Evolutionary conservation across 805 yeast species (phyloP).

Genomic region (Maudiozyma barnettii): DNA sequence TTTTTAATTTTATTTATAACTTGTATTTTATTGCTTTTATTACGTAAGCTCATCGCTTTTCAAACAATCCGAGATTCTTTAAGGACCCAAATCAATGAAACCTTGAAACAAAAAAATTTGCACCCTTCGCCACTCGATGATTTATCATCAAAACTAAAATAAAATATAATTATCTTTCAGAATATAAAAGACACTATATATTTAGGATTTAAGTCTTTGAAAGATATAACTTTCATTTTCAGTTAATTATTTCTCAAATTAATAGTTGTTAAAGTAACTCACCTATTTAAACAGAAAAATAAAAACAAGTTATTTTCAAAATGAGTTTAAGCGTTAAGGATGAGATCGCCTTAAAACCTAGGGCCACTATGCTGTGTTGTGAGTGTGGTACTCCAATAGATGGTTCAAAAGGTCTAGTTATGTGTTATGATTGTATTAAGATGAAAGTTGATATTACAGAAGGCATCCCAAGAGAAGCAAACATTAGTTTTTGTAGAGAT

Average conservation of each 20-base stretch:
- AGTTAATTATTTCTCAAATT: not conserved
- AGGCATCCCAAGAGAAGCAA: slow-evolving; percentile 90
- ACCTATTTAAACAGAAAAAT: not conserved
- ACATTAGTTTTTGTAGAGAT: slow-evolving; percentile 87
- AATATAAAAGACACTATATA: not conserved
- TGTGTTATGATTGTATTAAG: slow-evolving; percentile 96
- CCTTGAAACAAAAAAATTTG: not conserved
- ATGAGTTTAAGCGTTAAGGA: slow-evolving; percentile 1
- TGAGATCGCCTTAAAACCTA: slow-evolving; percentile 3
- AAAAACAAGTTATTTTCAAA: not conserved
- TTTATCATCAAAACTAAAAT: no score
- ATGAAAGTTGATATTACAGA: slow-evolving; percentile 87
- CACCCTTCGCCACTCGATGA: not conserved
- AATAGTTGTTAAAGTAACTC: not conserved
- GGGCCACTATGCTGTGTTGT: slow-evolving; percentile 90
- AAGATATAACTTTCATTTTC: no score
- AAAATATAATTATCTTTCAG: not conserved
- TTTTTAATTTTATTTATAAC: no score
- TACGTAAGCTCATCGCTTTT: slow-evolving; percentile 1
- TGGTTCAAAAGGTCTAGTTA: slow-evolving; percentile 83
- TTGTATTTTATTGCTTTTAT: not conserved
- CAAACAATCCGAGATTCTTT: not conserved
- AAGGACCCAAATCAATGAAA: not conserved
- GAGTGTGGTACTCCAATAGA: slow-evolving; percentile 98
- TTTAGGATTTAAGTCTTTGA: no score